Evolutionary conservation across 1,284 basidiomycete species (phyloP).

Genomic region (Ceratorhiza oryzae-sativae): DNA sequence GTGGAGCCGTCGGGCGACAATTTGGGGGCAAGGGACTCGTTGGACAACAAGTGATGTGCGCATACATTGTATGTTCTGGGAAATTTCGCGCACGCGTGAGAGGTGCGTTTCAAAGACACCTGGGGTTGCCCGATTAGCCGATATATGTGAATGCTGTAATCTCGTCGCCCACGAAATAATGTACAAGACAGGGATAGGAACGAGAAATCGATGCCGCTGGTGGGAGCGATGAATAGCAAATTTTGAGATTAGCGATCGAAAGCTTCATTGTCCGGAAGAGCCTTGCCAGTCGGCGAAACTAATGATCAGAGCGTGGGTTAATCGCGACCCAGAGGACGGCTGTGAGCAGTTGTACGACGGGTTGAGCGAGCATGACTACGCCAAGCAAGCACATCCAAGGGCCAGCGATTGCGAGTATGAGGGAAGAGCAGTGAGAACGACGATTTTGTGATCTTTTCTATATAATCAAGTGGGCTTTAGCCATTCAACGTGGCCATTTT

Average conservation of each 20-base stretch:
- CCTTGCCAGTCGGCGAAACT: not conserved
- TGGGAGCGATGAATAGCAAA: not conserved
- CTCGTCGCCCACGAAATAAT: not conserved
- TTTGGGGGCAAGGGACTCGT: slow-evolving; percentile 37
- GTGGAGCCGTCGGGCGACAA: slow-evolving; percentile 36
- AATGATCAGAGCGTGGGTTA: not conserved
- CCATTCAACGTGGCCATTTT: not conserved
- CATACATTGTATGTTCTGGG: slow-evolving; percentile 24
- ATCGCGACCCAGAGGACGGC: slow-evolving; percentile 38
- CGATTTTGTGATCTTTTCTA: not conserved
- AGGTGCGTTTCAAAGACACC: not conserved
- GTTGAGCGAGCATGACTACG: slow-evolving; percentile 38
- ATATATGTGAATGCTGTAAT: not conserved
- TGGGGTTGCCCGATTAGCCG: too few species aligned
- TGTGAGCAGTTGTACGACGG: slow-evolving; percentile 43
- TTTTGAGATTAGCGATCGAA: not conserved
- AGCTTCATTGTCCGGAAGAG: too few species aligned
- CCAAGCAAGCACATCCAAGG: slow-evolving; percentile 43
- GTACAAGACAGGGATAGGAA: not conserved
- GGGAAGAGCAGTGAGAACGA: slow-evolving; percentile 38
- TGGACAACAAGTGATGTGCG: slow-evolving; percentile 39
- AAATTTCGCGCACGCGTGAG: slow-evolving; percentile 40
- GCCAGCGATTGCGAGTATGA: slow-evolving; percentile 41
- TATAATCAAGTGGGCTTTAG: not conserved
- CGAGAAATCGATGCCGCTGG: not conserved